Conservation (phyloP, 2,329 filamentous ascomycete species). For the Neofusicoccum cordaticola region DNA sequence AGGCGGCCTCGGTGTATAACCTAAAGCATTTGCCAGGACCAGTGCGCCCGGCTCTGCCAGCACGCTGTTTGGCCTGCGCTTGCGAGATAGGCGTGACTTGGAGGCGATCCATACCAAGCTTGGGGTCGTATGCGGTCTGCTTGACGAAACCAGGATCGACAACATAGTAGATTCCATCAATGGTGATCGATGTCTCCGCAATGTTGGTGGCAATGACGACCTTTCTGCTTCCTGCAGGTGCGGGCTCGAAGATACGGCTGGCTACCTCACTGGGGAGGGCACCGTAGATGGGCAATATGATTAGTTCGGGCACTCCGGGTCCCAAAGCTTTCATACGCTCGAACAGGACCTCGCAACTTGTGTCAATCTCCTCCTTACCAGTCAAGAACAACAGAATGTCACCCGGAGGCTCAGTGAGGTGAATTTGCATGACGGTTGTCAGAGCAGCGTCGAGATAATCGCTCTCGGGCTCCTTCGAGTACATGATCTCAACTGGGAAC, state of each 20-base stretch:
- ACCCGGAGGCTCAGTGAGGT: constrained; percentile 84
- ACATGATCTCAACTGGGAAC: constrained; percentile 93
- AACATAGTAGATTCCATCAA: constrained; percentile 96
- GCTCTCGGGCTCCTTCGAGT: constrained; percentile 89
- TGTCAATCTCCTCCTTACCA: constrained; percentile 97
- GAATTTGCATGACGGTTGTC: constrained; percentile 98
- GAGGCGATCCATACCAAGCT: constrained; percentile 94
- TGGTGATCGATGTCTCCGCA: constrained; percentile 95
- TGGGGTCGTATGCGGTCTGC: constrained; percentile 94
- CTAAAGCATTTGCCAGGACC: constrained; percentile 95
- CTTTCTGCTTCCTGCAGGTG: constrained; percentile 80
- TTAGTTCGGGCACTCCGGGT: constrained; percentile 82
- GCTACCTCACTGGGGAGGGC: constrained; percentile 92
- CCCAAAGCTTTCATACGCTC: constrained; percentile 96
- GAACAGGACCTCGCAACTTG: constrained; percentile 83
- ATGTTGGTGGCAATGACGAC: constrained; percentile 98
- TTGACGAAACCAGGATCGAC: constrained; percentile 97
- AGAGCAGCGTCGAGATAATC: constrained; percentile 93
- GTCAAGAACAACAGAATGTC: constrained; percentile 98
- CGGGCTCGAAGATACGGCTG: constrained; percentile 89
- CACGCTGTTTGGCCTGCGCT: constrained; percentile 91
- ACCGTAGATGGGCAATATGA: constrained; percentile 95
- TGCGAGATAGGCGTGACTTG: constrained; percentile 96
- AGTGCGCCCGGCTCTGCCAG: constrained; percentile 88
- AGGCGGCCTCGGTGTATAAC: constrained; percentile 91